phyloP scores from a whole-genome alignment of 2,329 filamentous ascomycete species.

The Cladosporium cucumerinum region DNA sequence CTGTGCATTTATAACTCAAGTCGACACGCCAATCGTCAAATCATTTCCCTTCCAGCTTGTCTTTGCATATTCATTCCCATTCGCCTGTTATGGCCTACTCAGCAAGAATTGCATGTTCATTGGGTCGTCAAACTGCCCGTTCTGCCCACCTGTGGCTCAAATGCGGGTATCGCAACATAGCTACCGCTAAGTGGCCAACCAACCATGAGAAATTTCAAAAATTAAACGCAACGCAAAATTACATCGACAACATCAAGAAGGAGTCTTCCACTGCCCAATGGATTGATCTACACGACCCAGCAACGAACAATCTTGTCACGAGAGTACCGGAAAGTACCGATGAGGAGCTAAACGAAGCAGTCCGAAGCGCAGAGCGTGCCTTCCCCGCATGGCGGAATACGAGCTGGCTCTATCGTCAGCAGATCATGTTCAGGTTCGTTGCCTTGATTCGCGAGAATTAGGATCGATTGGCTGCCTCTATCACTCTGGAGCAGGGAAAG shows the following conservation, averaged over 20 bases:
- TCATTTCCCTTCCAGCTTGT: neutral
- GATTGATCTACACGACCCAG: conserved; percentile 78
- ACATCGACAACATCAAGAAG: neutral
- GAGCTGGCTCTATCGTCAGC: conserved; percentile 69
- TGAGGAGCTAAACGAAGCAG: conserved; percentile 69
- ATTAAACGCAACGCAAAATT: neutral
- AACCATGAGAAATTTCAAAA: neutral
- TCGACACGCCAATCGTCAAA: neutral
- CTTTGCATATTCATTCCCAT: neutral
- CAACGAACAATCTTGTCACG: conserved; percentile 81
- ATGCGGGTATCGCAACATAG: neutral
- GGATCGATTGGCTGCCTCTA: conserved; percentile 81
- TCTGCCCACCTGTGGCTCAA: neutral
- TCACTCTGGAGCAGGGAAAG: conserved; percentile 85
- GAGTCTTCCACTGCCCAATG: conserved; percentile 46
- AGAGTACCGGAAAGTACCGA: conserved; percentile 78
- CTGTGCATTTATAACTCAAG: neutral
- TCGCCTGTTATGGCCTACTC: neutral
- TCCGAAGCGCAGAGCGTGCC: conserved; percentile 71
- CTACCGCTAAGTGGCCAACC: neutral
- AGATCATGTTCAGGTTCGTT: conserved; percentile 86
- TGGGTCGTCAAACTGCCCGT: neutral
- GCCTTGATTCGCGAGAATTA: conserved; percentile 77
- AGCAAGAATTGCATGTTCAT: neutral
- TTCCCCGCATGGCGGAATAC: conserved; percentile 71